phyloP scores from a whole-genome alignment of 176 grass and related monocot genomes.

The Eleusine coracana region DNA sequence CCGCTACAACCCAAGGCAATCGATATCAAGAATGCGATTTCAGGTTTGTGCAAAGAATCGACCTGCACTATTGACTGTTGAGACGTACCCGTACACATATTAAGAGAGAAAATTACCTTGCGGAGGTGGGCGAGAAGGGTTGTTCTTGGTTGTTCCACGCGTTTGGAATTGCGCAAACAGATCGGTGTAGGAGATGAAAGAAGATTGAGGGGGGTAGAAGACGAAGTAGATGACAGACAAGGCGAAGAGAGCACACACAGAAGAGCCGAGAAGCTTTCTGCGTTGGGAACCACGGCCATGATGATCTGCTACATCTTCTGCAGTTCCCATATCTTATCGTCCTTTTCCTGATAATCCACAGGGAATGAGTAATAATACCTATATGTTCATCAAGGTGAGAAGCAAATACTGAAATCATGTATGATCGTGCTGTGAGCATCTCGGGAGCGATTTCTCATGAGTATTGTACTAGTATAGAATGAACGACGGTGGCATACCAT shows the following conservation, averaged over 20 bases:
- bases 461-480: not conserved
- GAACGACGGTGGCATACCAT: not conserved
- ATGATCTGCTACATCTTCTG: not conserved
- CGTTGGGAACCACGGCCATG: not conserved
- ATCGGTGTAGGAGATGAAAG: slow-evolving; percentile 10
- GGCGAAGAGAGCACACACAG: slow-evolving; percentile 2
- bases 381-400: not conserved
- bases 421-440: not conserved
- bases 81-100: not conserved
- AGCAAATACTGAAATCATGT: not conserved
- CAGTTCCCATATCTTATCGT: not conserved
- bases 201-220: slow-evolving; percentile 4
- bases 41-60: not conserved
- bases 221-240: slow-evolving; percentile 19
- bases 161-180: not conserved
- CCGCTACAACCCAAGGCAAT: not conserved
- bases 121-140: not conserved
- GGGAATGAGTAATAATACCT: not conserved
- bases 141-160: not conserved
- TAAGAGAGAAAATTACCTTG: not conserved
- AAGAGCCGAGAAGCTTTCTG: not conserved
- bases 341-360: not conserved
- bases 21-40: not conserved
- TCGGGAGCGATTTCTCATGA: not conserved
- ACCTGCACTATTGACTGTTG: too few relatives aligned